Percentiles rank a stretch among this genome's conserved stretches.
phyloP scores from a whole-genome alignment of 2,329 filamentous ascomycete genomes.

The Microsporum audouinii region DNA sequence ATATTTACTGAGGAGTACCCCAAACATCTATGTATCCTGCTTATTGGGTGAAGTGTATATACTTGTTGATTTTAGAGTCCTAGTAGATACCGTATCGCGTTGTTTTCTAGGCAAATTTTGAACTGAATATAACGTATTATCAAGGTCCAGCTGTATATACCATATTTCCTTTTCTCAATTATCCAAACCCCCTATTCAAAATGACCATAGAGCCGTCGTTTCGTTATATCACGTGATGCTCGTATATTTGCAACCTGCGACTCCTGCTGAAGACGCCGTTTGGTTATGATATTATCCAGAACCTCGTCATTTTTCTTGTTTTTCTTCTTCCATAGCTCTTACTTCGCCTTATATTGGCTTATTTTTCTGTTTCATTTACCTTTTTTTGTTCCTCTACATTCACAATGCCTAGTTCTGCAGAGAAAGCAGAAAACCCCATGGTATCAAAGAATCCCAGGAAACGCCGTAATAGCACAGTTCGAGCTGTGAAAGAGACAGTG shows the following conservation, averaged over 20 bases:
- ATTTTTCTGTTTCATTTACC: not conserved
- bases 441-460: not conserved
- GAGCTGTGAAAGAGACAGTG: conserved; percentile 9
- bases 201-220: not conserved
- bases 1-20: not conserved
- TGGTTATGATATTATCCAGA: not conserved
- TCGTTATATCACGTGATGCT: not conserved
- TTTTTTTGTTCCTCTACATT: not conserved
- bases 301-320: not conserved
- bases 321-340: not conserved
- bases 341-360: not conserved
- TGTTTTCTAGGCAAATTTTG: not conserved
- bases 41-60: too few relatives aligned
- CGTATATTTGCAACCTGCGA: not conserved
- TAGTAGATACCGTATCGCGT: not conserved
- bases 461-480: not conserved
- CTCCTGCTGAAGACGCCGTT: not conserved
- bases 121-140: not conserved
- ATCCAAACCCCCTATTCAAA: not conserved
- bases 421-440: not conserved
- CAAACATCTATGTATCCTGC: too few relatives aligned
- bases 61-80: too few relatives aligned
- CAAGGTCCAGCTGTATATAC: not conserved
- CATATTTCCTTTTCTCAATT: not conserved
- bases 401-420: not conserved